phyloP scores from a whole-genome alignment of 768 basidiomycete genomes.

The Pisolithus microcarpus region DNA sequence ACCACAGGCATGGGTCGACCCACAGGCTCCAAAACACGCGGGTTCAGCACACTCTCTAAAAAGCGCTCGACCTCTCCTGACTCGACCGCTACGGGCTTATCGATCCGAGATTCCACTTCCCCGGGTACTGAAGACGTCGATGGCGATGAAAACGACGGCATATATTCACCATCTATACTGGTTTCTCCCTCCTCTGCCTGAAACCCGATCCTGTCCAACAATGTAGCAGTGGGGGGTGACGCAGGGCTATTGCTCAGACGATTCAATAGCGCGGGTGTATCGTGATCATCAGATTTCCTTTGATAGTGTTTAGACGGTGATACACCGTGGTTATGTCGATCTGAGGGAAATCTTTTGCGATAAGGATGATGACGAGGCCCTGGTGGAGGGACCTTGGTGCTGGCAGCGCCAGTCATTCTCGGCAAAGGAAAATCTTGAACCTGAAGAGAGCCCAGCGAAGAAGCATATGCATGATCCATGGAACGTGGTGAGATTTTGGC shows the following conservation, averaged over 20 bases:
- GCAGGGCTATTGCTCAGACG: conserved; percentile 9
- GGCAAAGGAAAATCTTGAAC: too few species aligned
- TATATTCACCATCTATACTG: neutral
- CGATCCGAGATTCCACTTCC: neutral
- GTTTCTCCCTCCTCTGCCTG: conserved; percentile 1
- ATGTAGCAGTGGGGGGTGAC: conserved; percentile 5
- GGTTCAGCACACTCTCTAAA: conserved; percentile 18
- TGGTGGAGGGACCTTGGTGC: neutral
- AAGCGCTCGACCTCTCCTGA: conserved; percentile 19
- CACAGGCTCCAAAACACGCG: neutral
- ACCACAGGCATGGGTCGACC: conserved; percentile 13
- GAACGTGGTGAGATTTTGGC: neutral
- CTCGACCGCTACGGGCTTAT: neutral
- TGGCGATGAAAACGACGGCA: neutral
- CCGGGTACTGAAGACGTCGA: conserved; percentile 14
- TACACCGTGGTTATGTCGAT: neutral
- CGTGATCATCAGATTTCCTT: neutral
- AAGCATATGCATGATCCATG: neutral
- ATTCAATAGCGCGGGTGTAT: conserved; percentile 1
- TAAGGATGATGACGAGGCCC: neutral
- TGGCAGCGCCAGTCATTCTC: too few species aligned
- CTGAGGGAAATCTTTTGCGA: neutral
- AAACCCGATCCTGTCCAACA: conserved; percentile 18
- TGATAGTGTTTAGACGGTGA: neutral
- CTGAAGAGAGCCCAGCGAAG: too few species aligned